Evolutionary conservation across 495 filamentous ascomycete genomes (phyloP).

Genomic region (Penicillium fimorum): DNA sequence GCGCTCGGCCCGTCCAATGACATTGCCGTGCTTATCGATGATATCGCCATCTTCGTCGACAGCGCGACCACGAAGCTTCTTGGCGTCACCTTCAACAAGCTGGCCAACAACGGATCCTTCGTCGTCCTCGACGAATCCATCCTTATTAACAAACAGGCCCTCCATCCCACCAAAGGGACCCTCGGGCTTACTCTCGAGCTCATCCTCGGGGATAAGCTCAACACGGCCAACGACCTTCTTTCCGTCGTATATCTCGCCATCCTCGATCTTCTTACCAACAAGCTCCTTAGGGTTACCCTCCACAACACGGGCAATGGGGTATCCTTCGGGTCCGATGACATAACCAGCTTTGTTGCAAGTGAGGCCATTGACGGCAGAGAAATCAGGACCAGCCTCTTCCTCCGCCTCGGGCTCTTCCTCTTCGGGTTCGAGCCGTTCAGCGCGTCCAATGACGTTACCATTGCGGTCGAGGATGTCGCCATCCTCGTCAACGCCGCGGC

Average conservation of each 20-base stretch:
- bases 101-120: conserved; percentile 68
- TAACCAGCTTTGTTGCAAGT: conserved; percentile 78
- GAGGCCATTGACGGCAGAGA: conserved; percentile 63
- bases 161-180: conserved; percentile 75
- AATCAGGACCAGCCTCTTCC: conserved; percentile 40
- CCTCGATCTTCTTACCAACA: conserved; percentile 63
- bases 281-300: conserved; percentile 68
- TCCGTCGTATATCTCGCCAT: conserved; percentile 72
- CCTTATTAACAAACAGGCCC: conserved; percentile 62
- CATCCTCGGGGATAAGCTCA: conserved; percentile 69
- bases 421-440: conserved; percentile 46
- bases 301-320: conserved; percentile 66
- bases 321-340: conserved; percentile 67
- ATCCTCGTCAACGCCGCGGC: conserved; percentile 61
- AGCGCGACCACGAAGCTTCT: conserved; percentile 68
- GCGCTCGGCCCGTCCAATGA: conserved; percentile 27
- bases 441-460: conserved; percentile 60
- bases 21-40: conserved; percentile 74
- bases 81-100: conserved; percentile 73
- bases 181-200: conserved; percentile 66
- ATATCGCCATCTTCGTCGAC: conserved; percentile 86
- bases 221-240: conserved; percentile 72
- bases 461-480: conserved; percentile 63
- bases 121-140: conserved; percentile 69
- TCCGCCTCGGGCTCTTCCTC: conserved; percentile 45